Evolutionary conservation across 805 yeast species (phyloP).

Genomic region (Teunomyces tritomae): DNA sequence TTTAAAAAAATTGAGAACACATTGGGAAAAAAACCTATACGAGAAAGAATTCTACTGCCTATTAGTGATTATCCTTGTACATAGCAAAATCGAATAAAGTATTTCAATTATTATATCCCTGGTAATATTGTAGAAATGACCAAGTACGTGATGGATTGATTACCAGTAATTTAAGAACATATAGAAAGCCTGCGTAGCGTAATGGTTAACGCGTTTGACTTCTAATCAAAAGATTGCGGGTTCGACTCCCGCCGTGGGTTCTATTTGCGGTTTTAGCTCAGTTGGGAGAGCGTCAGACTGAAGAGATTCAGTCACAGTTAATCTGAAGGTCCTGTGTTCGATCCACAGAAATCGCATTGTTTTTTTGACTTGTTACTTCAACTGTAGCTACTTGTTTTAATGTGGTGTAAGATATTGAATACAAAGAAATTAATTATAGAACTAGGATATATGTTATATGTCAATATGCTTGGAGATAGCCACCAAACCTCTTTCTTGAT

Average conservation of each 20-base stretch:
- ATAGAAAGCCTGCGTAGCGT: slow-evolving; percentile 16
- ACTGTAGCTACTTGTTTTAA: neutral
- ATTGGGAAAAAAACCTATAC: neutral
- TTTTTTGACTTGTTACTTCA: neutral
- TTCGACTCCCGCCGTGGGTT: slow-evolving; percentile 25
- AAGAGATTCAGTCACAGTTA: slow-evolving; percentile 25
- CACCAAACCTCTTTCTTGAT: slow-evolving; percentile 66
- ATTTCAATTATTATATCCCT: neutral
- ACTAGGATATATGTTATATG: slow-evolving; percentile 15
- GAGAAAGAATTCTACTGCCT: neutral
- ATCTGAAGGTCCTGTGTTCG: slow-evolving; percentile 90
- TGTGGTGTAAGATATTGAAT: too few relatives aligned
- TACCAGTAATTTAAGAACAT: neutral
- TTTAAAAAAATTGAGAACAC: neutral
- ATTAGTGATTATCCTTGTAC: neutral
- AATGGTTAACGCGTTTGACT: slow-evolving; percentile 23
- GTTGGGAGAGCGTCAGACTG: slow-evolving; percentile 42
- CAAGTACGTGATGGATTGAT: neutral
- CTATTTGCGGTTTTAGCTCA: slow-evolving; percentile 31
- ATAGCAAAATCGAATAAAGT: neutral
- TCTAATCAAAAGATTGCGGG: slow-evolving; percentile 23
- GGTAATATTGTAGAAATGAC: neutral
- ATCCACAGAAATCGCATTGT: slow-evolving; percentile 55
- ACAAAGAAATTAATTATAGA: neutral
- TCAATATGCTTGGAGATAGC: slow-evolving; percentile 51